Evolutionary conservation across 345 rosid genomes (phyloP).

Genomic region (Isatis tinctoria): DNA sequence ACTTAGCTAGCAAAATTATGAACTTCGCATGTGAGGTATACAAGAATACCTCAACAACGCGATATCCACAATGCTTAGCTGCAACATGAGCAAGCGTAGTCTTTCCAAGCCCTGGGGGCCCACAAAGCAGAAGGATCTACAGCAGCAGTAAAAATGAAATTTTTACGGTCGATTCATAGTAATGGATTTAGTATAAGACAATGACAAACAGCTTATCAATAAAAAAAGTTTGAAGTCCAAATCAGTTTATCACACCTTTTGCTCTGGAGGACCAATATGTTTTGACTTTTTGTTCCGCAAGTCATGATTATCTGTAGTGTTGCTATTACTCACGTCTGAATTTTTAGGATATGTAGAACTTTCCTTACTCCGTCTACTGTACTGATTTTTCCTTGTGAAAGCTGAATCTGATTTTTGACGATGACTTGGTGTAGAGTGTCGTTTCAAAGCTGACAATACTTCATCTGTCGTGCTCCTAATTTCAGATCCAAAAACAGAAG

Average conservation of each 20-base stretch:
- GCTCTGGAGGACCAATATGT: constrained; percentile 69
- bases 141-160: constrained; percentile 18
- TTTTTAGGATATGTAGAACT: constrained; percentile 37
- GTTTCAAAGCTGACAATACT: constrained; percentile 75
- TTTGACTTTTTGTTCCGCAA: constrained; percentile 49
- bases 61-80: constrained; percentile 98
- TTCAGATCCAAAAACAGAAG: constrained; percentile 94
- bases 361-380: constrained; percentile 46
- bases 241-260: constrained; percentile 53
- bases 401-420: constrained; percentile 46
- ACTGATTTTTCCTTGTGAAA: constrained; percentile 45
- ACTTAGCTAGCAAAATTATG: background rate
- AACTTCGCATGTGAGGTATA: constrained; percentile 9
- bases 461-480: constrained; percentile 88
- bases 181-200: constrained; percentile 2
- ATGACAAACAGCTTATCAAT: background rate
- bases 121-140: constrained; percentile 96
- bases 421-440: constrained; percentile 68
- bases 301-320: constrained; percentile 40
- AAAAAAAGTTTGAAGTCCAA: background rate
- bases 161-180: background rate
- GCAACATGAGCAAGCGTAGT: constrained; percentile 97
- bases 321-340: constrained; percentile 34
- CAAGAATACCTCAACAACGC: constrained; percentile 82
- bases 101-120: constrained; percentile 99